Percentiles rank a stretch among this genome's conserved stretches.
These are phyloP conservation scores for Neonectria magnoliae DNA, from an alignment of 2,329 filamentous ascomycete species.

Conservation along the genomic window DNA sequence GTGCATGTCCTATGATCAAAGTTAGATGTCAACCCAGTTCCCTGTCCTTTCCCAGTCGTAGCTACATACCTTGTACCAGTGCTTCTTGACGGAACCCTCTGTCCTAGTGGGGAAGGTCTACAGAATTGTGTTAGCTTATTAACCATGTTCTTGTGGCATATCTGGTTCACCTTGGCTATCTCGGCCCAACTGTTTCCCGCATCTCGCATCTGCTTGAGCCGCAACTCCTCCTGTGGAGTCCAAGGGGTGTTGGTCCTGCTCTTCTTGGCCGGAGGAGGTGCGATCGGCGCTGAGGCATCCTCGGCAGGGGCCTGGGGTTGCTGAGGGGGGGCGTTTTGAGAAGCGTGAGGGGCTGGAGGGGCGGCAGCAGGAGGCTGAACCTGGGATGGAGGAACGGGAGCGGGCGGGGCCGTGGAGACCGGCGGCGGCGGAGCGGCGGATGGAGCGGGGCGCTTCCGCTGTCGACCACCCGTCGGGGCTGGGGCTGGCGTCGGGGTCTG, in stretches of 20 bases:
- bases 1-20: conserved; percentile 83
- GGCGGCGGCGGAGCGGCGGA: conserved; percentile 50
- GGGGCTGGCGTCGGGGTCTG: conserved; percentile 53
- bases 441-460: conserved; percentile 56
- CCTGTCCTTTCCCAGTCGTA: neutral
- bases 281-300: conserved; percentile 43
- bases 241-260: conserved; percentile 98
- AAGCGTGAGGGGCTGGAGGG: conserved; percentile 42
- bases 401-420: conserved; percentile 46
- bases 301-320: conserved; percentile 45
- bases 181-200: conserved; percentile 95
- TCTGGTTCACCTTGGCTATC: conserved; percentile 89
- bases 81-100: conserved; percentile 98
- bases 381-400: conserved; percentile 47
- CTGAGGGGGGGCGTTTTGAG: conserved; percentile 43
- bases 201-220: conserved; percentile 94
- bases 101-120: conserved; percentile 92
- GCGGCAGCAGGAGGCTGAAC: conserved; percentile 46
- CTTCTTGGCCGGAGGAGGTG: conserved; percentile 79
- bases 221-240: conserved; percentile 93
- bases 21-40: conserved; percentile 17
- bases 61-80: conserved; percentile 90
- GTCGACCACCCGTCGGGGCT: conserved; percentile 49
- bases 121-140: conserved; percentile 5
- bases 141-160: conserved; percentile 6